These are phyloP conservation scores for Coriolopsis trogii DNA, from an alignment of 1,284 basidiomycete species.

Conservation along the genomic window DNA sequence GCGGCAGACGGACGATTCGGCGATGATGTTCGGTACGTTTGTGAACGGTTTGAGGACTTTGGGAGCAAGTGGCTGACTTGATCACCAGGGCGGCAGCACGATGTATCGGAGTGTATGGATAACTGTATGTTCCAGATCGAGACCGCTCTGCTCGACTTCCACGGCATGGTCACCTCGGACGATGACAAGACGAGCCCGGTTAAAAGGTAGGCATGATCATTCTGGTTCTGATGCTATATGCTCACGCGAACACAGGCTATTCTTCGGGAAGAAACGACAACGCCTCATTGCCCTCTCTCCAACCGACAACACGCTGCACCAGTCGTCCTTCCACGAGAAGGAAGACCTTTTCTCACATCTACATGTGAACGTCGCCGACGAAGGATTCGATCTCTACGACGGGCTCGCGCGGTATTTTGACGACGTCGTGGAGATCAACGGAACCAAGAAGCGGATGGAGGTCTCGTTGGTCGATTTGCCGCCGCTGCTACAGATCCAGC, in stretches of 20 bases:
- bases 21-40: constrained; percentile 84
- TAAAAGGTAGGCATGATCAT: constrained; percentile 59
- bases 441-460: constrained; percentile 85
- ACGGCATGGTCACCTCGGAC: constrained; percentile 57
- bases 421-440: constrained; percentile 88
- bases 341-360: constrained; percentile 94
- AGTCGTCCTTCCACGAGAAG: constrained; percentile 75
- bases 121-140: constrained; percentile 99
- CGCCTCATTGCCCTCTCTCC: constrained; percentile 67
- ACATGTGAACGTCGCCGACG: constrained; percentile 90
- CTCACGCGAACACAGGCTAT: constrained; percentile 56
- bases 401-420: constrained; percentile 93
- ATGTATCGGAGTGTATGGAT: constrained; percentile 98
- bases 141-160: constrained; percentile 82
- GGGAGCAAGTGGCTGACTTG: not conserved
- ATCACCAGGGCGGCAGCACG: constrained; percentile 88
- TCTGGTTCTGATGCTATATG: not conserved
- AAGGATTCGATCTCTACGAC: constrained; percentile 90
- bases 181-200: constrained; percentile 74
- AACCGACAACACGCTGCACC: constrained; percentile 45
- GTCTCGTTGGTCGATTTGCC: constrained; percentile 88
- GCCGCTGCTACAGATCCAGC: constrained; percentile 91
- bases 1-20: constrained; percentile 64
- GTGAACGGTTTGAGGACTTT: too few relatives aligned
- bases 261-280: constrained; percentile 81